These are phyloP conservation scores for Rhinocladiella mackenziei DNA, from an alignment of 2,329 filamentous ascomycete species.

Conservation along the genomic window DNA sequence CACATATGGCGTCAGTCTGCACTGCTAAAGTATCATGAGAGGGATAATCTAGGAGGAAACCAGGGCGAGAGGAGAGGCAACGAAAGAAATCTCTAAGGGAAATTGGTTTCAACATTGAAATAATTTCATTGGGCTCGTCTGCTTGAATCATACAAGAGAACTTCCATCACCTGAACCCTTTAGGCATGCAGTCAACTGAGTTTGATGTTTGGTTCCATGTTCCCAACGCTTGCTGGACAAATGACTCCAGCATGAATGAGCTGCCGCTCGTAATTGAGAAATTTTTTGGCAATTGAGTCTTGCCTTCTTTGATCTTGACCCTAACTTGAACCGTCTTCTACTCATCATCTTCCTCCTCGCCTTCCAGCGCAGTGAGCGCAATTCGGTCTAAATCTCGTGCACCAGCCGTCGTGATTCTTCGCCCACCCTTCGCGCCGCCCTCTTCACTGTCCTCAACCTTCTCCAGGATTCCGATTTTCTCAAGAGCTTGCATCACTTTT, in stretches of 20 bases:
- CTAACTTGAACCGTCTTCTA: constrained; percentile 10
- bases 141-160: constrained; percentile 16
- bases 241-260: neutral
- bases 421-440: constrained; percentile 93
- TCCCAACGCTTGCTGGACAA: neutral
- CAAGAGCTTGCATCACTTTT: constrained; percentile 93
- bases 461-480: constrained; percentile 99
- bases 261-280: neutral
- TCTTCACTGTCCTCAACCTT: constrained; percentile 70
- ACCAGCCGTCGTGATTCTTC: constrained; percentile 94
- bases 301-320: neutral
- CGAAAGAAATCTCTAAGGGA: neutral
- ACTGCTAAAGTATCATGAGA: neutral
- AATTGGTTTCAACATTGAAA: constrained; percentile 15
- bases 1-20: too few relatives aligned
- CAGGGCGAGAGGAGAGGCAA: neutral
- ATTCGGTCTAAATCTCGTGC: constrained; percentile 99
- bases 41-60: neutral
- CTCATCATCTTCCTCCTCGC: constrained; percentile 63
- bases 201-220: neutral
- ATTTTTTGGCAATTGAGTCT: neutral
- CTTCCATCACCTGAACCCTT: constrained; percentile 5
- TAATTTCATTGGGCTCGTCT: constrained; percentile 22
- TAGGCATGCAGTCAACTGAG: constrained; percentile 1
- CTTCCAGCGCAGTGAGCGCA: constrained; percentile 73